Evolutionary conservation across 148 eudicot species (phyloP).

Genomic region (Simmondsia chinensis): DNA sequence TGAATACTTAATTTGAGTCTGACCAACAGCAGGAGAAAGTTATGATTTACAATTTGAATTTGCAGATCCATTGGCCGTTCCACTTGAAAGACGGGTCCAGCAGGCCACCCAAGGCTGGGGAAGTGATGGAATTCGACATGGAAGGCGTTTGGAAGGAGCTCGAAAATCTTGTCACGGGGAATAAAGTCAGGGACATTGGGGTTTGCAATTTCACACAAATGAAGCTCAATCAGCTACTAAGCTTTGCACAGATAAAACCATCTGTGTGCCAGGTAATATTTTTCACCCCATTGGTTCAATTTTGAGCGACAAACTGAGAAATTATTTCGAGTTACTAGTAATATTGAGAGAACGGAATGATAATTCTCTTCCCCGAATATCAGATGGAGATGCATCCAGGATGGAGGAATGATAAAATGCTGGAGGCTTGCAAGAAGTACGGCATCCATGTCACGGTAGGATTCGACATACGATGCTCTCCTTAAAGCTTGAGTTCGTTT

Average conservation of each 20-base stretch:
- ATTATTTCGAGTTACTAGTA: no score
- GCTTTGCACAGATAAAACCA: slow-evolving; percentile 35
- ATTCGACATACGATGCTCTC: not conserved
- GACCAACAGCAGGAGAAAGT: not conserved
- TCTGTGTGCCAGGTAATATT: slow-evolving; percentile 55
- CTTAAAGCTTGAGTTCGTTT: not conserved
- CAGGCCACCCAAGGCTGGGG: slow-evolving; percentile 45
- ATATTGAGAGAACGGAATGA: not conserved
- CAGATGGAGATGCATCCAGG: slow-evolving; percentile 80
- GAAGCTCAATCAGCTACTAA: slow-evolving; percentile 36
- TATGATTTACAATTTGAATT: not conserved
- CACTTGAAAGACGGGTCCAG: slow-evolving; percentile 35
- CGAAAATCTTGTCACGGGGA: slow-evolving; percentile 45
- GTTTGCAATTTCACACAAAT: slow-evolving; percentile 38
- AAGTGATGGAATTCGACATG: slow-evolving; percentile 50
- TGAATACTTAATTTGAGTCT: no score
- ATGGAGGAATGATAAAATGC: slow-evolving; percentile 60
- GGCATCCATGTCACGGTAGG: slow-evolving; percentile 50
- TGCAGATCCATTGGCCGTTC: slow-evolving; percentile 57
- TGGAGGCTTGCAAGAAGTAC: slow-evolving; percentile 40
- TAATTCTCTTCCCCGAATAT: not conserved
- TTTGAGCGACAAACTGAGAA: no score
- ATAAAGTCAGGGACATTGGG: slow-evolving; percentile 44
- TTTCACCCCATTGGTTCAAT: not conserved
- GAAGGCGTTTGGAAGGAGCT: slow-evolving; percentile 59